These are phyloP conservation scores for Beverwykella pulmonaria DNA, from an alignment of 495 filamentous ascomycete genomes.

Conservation along the genomic window DNA sequence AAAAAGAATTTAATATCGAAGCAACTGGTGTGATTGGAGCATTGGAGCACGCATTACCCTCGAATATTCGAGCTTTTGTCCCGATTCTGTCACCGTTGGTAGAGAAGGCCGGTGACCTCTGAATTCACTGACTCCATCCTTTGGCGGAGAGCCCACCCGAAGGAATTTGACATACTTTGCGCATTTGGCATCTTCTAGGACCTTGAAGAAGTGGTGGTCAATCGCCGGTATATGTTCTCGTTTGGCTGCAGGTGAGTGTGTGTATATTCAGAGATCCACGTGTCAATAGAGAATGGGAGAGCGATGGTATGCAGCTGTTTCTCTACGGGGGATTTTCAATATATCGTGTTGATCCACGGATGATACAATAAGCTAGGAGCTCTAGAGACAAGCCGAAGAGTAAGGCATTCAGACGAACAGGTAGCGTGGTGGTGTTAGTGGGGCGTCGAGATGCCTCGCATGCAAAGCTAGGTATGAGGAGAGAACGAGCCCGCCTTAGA, in stretches of 20 bases:
- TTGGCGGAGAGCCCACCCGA: background rate
- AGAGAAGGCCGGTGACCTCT: background rate
- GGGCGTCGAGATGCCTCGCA: background rate
- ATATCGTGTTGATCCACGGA: slow-evolving; percentile 1
- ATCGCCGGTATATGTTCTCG: background rate
- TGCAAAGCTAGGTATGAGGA: background rate
- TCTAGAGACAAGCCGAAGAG: slow-evolving; percentile 9
- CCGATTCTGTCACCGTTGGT: background rate
- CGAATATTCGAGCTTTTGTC: background rate
- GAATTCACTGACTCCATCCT: background rate
- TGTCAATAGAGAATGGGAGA: background rate
- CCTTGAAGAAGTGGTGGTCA: slow-evolving; percentile 10
- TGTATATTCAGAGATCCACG: slow-evolving; percentile 7
- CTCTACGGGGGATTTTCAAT: background rate
- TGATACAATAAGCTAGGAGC: slow-evolving; percentile 13
- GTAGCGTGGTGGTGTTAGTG: background rate
- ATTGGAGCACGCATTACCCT: too few relatives aligned
- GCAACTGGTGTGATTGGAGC: too few relatives aligned
- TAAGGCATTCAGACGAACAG: background rate
- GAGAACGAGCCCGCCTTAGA: background rate
- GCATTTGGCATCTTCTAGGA: background rate
- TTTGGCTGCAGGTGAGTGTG: background rate
- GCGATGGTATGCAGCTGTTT: background rate
- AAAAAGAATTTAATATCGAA: too few relatives aligned
- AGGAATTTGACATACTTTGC: slow-evolving; percentile 8